Conservation (phyloP, 257 asterid species). For the Vinca minor region DNA sequence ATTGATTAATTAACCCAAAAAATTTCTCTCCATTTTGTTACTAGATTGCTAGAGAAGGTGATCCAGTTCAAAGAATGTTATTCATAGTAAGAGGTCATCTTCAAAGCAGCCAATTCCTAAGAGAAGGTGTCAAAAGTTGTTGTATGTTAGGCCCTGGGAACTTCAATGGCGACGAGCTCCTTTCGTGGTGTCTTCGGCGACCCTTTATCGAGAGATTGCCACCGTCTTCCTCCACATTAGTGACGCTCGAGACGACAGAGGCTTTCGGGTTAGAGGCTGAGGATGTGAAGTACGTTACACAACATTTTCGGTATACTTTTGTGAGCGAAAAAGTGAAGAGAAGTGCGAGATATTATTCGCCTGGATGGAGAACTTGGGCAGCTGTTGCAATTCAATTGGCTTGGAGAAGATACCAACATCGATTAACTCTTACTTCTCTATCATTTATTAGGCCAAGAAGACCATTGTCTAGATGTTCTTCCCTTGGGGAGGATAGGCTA, state of each 20-base stretch:
- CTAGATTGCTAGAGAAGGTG: constrained; percentile 86
- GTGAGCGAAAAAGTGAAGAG: constrained; percentile 85
- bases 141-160: constrained; percentile 99
- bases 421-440: constrained; percentile 66
- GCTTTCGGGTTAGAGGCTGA: constrained; percentile 88
- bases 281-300: constrained; percentile 86
- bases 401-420: constrained; percentile 76
- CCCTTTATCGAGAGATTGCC: constrained; percentile 88
- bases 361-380: constrained; percentile 98
- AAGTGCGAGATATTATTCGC: constrained; percentile 88
- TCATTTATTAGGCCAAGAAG: constrained; percentile 84
- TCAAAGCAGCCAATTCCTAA: constrained; percentile 86
- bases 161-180: constrained; percentile 92
- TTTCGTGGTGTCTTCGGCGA: constrained; percentile 82
- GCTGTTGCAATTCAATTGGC: constrained; percentile 93
- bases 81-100: constrained; percentile 94
- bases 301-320: constrained; percentile 91
- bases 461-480: constrained; percentile 74
- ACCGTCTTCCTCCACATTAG: constrained; percentile 66
- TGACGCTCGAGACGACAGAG: constrained; percentile 79
- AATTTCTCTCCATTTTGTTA: neutral
- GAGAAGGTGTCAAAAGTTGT: constrained; percentile 76
- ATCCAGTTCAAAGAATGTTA: constrained; percentile 85
- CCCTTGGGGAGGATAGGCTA: constrained; percentile 84
- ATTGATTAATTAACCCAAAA: no score